Evolutionary conservation across 345 rosid genomes (phyloP), one percentile per base, ranked within the genome.

Genomic region (Linum usitatissimum): DNA sequence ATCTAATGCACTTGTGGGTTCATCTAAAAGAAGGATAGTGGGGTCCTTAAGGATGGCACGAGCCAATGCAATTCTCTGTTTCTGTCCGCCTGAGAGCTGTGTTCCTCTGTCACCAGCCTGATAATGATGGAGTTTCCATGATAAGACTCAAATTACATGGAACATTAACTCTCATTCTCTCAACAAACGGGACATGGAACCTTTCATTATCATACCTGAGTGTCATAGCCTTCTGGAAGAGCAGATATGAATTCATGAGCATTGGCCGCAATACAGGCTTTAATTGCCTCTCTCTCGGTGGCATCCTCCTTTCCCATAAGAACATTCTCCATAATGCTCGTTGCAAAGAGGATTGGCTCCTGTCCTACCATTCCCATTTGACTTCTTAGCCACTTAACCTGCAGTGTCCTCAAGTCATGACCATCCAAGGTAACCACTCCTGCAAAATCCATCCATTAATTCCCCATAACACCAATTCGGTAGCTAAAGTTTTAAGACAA

Each of bases 301-400:
- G 98, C 93, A 59, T 83, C 93, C 0, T 96, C 88, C 70, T 96
- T 84, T 72, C 96, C 98, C 67, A 92, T 70, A 19, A 92, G 83
- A 70, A 92, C 85, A 72, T 92, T 92, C 68, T 92, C 98, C 75
- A 79, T 92, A 66, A 92, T 92, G 70, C 89, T 81, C 73, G 98
- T 89, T 1, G 98, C 98, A 39, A 92, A 92, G 13, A 92, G 71
- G 5, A 95, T 93, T 18, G 96, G 98, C 57, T 92, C 98, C 80
- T 92, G 98, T 77, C 98, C 88, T 57, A 92, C 98, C 6, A 92
- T 91, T 8, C 98, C 98, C 68, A 92, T 89, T 66, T 92, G 98
- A 66, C 86, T 87, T 75, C 98, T 84, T 72, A 92, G 67, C 98
- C 96, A 86, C 73, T 76, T 85, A 70, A 92, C 74, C 65, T 89